Percentiles rank a stretch among this genome's conserved stretches.
Conservation (phyloP, 1,139 yeast species). For the Pichia cactophila region DNA sequence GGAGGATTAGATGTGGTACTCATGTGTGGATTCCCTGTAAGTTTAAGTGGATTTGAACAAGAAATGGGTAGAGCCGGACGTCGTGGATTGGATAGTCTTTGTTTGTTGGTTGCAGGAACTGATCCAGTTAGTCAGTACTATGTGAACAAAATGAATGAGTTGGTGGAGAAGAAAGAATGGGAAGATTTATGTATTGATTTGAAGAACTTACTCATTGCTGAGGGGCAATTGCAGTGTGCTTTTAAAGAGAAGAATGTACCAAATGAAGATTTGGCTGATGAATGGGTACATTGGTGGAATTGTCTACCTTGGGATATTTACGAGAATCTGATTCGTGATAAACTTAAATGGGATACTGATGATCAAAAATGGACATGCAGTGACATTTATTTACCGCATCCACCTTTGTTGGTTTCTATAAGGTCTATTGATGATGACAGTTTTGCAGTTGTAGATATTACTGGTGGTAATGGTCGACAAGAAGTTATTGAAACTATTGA, state of each 20-base stretch:
- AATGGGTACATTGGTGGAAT: constrained; percentile 16
- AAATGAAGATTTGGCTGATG: constrained; percentile 15
- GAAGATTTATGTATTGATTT: constrained; percentile 48
- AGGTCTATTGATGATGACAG: constrained; percentile 74
- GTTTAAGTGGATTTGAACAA: constrained; percentile 82
- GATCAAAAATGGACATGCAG: constrained; percentile 50
- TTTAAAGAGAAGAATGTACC: constrained; percentile 74
- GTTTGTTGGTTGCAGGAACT: constrained; percentile 75
- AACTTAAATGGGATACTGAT: constrained; percentile 31
- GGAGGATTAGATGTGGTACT: constrained; percentile 88
- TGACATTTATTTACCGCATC: constrained; percentile 70
- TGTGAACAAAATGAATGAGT: constrained; percentile 57
- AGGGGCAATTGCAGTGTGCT: constrained; percentile 89
- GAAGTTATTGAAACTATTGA: constrained; percentile 85
- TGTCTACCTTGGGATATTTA: constrained; percentile 30
- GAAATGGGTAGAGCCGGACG: constrained; percentile 97
- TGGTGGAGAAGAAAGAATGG: constrained; percentile 43
- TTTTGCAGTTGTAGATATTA: constrained; percentile 83
- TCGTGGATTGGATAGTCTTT: constrained; percentile 66
- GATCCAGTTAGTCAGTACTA: constrained; percentile 85
- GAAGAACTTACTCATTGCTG: constrained; percentile 51
- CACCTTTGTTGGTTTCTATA: constrained; percentile 64
- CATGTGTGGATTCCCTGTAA: constrained; percentile 85
- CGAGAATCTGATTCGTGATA: constrained; percentile 25
- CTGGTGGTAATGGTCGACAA: constrained; percentile 52